These are phyloP conservation scores for Mortierella polycephala DNA, from an alignment of 371 early-diverging fungal species.

Conservation along the genomic window DNA sequence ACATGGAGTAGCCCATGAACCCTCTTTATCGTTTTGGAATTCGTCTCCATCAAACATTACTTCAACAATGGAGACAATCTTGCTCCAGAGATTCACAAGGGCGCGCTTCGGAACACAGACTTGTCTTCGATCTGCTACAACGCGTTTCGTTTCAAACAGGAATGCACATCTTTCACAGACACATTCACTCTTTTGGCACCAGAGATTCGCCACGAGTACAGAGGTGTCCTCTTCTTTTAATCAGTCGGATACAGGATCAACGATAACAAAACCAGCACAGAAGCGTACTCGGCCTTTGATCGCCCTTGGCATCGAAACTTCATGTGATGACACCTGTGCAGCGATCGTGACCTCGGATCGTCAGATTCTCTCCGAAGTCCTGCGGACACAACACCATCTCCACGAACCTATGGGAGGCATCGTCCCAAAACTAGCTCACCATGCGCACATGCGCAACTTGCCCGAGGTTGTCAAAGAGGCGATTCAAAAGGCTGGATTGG, in stretches of 20 bases:
- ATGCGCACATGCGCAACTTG: slow-evolving; percentile 73
- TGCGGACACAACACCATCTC: slow-evolving; percentile 73
- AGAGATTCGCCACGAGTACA: no score
- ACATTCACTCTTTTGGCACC: no score
- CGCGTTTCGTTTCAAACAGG: not conserved
- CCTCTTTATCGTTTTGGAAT: not conserved
- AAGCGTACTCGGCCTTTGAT: slow-evolving; percentile 28
- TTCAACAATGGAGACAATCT: not conserved
- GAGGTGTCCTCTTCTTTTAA: not conserved
- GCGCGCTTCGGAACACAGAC: slow-evolving; percentile 11
- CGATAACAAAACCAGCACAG: not conserved
- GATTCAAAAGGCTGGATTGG: slow-evolving; percentile 66
- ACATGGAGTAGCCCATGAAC: no score
- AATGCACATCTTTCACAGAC: no score
- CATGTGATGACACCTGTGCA: slow-evolving; percentile 89
- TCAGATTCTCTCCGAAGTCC: slow-evolving; percentile 71
- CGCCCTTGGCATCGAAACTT: slow-evolving; percentile 83
- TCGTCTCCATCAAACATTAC: not conserved
- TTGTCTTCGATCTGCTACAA: not conserved
- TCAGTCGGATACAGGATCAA: not conserved
- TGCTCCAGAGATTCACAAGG: slow-evolving; percentile 21
- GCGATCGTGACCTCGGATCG: slow-evolving; percentile 82
- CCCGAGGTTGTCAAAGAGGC: slow-evolving; percentile 75
- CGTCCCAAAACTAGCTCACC: slow-evolving; percentile 81
- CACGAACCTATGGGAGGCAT: slow-evolving; percentile 88